Evolutionary conservation across 108 stramenopile genomes (phyloP), one percentile per base, ranked within the genome.

Genomic region (Skeletonema menzelii): DNA sequence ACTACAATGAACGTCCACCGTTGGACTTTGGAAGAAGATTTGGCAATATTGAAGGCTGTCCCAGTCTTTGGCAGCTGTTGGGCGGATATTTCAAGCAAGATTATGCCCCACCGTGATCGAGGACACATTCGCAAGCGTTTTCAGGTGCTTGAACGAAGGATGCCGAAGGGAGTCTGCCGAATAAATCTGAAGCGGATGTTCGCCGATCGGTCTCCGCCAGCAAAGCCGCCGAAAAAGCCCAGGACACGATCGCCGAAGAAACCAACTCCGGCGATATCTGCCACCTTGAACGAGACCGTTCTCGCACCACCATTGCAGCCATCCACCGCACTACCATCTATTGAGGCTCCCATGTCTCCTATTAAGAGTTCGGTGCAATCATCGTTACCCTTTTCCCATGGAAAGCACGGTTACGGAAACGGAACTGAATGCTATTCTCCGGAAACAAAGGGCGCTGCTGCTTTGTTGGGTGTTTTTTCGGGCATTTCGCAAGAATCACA

Each of bases 1-100:
- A 89, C 91, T 3, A 88, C 89, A 49, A 80, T 91, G 60, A 92
- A 91, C 60, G 88, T 95, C 32, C 90, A 95, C 85, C 79, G 94
- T 42, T 95, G 94, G 94, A 88, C 85, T 11, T 46, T 95, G 58
- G 90, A 92, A 73, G 94, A 95, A 68, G 94, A 95, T 64, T 46
- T 95, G 26, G 85, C 87, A 4, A 71, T 92, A 8, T 78, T 95
- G 27, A 86, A 87, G 68, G 91, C 91, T 5, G 90, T 92, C 8
- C 91, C 94, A 5, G 57, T 92, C 31, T 82, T 89, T 79, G 94
- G 94, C 0, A 77, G 86, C 64, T 86, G 89, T 84, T 95, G 91
- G 91, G 91, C 91, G 1, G 94, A 92, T 55, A 79, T 95, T 22
- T 77, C 82, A 17, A 86, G 86, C 47, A 62, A 86, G 55, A 66